Evolutionary conservation across 257 asterid genomes (phyloP).

Genomic region (Solanum clarkiae): DNA sequence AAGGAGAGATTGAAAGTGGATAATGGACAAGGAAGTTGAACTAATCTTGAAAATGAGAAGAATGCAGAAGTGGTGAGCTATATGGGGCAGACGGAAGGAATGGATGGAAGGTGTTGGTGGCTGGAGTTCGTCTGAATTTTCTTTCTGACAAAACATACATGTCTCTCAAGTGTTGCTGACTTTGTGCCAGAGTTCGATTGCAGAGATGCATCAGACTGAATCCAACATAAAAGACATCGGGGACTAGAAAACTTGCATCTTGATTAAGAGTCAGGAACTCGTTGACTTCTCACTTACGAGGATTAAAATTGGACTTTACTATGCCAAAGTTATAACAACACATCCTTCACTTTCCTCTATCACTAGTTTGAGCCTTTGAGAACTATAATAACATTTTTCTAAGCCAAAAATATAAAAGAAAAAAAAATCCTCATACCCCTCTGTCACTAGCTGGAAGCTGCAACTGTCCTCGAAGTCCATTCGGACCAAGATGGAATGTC

Average conservation of each 20-base stretch:
- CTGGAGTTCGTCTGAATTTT: not conserved
- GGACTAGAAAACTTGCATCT: not conserved
- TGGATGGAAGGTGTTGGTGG: not conserved
- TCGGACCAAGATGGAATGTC: conserved; percentile 87
- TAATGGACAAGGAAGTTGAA: not conserved
- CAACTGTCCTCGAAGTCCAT: conserved; percentile 82
- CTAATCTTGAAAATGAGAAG: not conserved
- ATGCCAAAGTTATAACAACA: not conserved
- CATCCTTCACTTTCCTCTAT: not conserved
- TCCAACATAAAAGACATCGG: not conserved
- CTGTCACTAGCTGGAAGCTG: conserved; percentile 63
- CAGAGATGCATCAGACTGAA: not conserved
- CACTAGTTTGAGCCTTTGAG: not conserved
- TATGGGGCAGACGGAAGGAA: not conserved
- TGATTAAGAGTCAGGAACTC: not conserved
- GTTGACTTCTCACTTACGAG: not conserved
- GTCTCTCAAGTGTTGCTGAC: not conserved
- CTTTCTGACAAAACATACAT: not conserved
- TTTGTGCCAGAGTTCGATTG: not conserved
- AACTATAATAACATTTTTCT: not conserved
- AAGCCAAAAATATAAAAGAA: not conserved
- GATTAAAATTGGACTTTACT: not conserved
- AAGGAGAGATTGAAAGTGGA: not conserved
- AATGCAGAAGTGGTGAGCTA: not conserved
- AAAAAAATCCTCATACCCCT: conserved; percentile 27